Evolutionary conservation across 2,329 filamentous ascomycete genomes (phyloP), one percentile per base, ranked within the genome.

Genomic region (Geoglossum cookeanum): DNA sequence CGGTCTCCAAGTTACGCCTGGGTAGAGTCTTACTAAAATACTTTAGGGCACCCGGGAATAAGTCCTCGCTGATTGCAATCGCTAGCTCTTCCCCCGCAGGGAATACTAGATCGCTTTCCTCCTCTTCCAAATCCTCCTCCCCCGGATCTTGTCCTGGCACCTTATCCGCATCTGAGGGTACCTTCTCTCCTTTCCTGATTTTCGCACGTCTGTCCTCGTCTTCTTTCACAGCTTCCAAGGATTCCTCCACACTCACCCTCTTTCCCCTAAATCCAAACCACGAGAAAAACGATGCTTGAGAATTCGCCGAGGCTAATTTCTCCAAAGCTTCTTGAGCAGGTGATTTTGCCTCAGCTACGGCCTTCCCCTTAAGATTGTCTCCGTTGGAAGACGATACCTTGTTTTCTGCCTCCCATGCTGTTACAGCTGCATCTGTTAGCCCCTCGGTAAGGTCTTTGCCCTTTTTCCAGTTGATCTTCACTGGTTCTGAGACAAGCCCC

Each of bases 31-130:
- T 74, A 92, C 87, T 85, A 73, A 92, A 97, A 73, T 92, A 94
- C 69, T 86, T 87, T 69, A 94, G 83, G 58, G 90, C 91, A 61
- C 82, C 81, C 53, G 87, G 86, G 83, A 85, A 96, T 56, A 97
- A 73, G 63, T 97, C 91, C 67, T 97, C 90, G 7, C 85, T 81
- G 63, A 97, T 75, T 59, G 81, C 77, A 61, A 88, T 77, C 44
- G 89, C 90, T 53, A 97, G 70, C 60, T 90, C 85, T 63, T 94
- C 88, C 27, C 87, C 91, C 48, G 81, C 81, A n/a, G 86, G 84
- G 75, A 92, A 95, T 63, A 94, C 84, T 57, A 83, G 80, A 3
- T 72, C 69, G 0, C 70, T 69, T 1, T 72, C 68, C 1, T 72
- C 69, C 3, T 66, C 63, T 4, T 69, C 68, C 17, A 71, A 71